Conservation (phyloP, 129 eudicot genomes). For the Pulicaria dysenterica region DNA sequence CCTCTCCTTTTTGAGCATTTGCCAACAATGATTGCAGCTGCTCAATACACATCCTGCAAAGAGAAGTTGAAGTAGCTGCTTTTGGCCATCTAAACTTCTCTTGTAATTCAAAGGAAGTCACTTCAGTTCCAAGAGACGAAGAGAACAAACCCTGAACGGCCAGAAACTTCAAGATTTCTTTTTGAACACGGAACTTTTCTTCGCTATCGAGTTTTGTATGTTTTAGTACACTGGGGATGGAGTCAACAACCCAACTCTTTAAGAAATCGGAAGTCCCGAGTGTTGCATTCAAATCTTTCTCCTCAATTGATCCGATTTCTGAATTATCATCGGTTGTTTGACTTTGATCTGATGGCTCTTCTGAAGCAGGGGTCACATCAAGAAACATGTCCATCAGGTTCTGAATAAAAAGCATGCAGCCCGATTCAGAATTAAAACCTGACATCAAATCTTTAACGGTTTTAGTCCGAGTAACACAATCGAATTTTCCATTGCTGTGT, state of each 20-base stretch:
- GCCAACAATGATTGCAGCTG: constrained; percentile 77
- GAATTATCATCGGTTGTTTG: constrained; percentile 94
- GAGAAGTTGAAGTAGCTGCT: constrained; percentile 73
- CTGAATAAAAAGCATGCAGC: constrained; percentile 75
- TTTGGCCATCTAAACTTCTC: constrained; percentile 96
- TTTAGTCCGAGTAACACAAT: constrained; percentile 73
- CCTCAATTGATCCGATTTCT: constrained; percentile 85
- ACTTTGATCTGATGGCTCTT: constrained; percentile 97
- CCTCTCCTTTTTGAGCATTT: constrained; percentile 78
- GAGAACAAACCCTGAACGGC: constrained; percentile 96
- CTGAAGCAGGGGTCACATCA: constrained; percentile 68
- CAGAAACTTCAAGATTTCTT: constrained; percentile 84
- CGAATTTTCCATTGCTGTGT: constrained; percentile 86
- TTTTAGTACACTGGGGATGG: constrained; percentile 68
- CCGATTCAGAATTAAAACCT: constrained; percentile 72
- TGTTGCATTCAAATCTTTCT: constrained; percentile 55
- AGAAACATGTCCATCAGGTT: constrained; percentile 76
- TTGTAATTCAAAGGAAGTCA: constrained; percentile 86
- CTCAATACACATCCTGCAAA: constrained; percentile 78
- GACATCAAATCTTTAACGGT: constrained; percentile 78
- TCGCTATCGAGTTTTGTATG: constrained; percentile 71
- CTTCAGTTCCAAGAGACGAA: constrained; percentile 93
- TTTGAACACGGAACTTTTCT: constrained; percentile 66
- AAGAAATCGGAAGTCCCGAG: constrained; percentile 61
- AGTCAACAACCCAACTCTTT: constrained; percentile 87